Base-by-base conservation (phyloP, 2,329 filamentous ascomycete species). In the Intubia oerlemansii region DNA sequence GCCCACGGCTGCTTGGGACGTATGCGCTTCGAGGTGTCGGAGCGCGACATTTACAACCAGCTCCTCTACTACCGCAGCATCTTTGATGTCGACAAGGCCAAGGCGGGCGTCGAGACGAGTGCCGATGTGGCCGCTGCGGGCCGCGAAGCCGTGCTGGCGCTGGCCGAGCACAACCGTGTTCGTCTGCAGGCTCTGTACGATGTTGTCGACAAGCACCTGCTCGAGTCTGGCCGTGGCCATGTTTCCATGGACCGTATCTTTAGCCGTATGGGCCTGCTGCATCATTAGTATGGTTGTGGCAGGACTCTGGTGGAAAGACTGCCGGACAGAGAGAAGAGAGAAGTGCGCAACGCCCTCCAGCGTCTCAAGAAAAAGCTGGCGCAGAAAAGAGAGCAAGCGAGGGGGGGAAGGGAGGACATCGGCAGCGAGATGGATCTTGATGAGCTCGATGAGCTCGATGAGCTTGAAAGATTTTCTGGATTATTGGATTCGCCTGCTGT, bases 11-110 rank as follows among this genome's bases (percentile, higher is more conserved):
- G 88, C 47, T 56, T 72, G 4, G 88, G 88, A 13, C 68, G 68
- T 28, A 95, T 98, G 84, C 57, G 66, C 14, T 93, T 84, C 47
- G 82, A 90, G 52, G 75, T 79, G 44, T 62, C 66, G 1, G 88
- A 95, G 54, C 85, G 88, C 52, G 74, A 76, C 42, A 63, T 95
- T 34, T 95, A 93, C 54, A 95, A 91, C 49, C 88, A 98, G 52
- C 59, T 98, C 23, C 54, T 95, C 31, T 98, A 92, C 54, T 77
- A 84, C 46, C 66, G 76, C 17, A 64, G 64, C 27, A 52, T 95
- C 31, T 98, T 82, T 59, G 84, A 98, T 49, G 76, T 90, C 4
- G 84, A 95, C 36, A 81, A 79, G 52, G 76, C 56, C 13, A 51
- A 47, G 25, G 56, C 51, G n/a, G 55, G 54, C 15, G 34, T 39